Evolutionary conservation across 805 yeast species (phyloP), one percentile per base, ranked within the genome.

Genomic region (Wickerhamomyces rabaulensis): DNA sequence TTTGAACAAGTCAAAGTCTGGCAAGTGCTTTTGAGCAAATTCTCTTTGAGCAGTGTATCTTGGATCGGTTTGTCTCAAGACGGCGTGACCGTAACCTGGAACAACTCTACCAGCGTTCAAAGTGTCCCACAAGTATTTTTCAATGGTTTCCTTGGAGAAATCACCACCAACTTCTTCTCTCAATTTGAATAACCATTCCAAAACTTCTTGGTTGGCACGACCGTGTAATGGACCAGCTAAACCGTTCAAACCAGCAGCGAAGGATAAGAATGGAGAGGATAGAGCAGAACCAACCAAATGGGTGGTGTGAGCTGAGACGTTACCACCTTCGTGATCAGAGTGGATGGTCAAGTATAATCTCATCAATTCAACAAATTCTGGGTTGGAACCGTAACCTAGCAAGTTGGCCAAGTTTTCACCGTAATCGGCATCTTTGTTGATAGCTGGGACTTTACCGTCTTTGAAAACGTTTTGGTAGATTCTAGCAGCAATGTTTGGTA

Each of bases 41-140:
- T 83, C 87, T 69, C 90, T 81, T 73, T 83, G 91, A 60, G 94
- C 94, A 39, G 77, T 80, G 78, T 83, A 86, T 68, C 95, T 81
- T 65, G 95, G 95, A 69, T 86, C 95, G 22, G 95, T 83, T 80
- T 85, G 82, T 75, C 94, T 83, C 63, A 86, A 76, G 45, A 86
- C 94, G 47, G 92, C 94, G 67, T 86, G 94, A 61, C 94, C 94
- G 67, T 86, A 86, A 65, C 94, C 94, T 65, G 94, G 94, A 55
- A 86, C 83, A 61, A 86, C 94, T 67, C 94, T 82, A 63, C 92
- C 91, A 48, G 86, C 69, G 66, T 85, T 85, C 59, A 86, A 74
- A 44, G 88, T 82, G 45, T 80, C 82, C 91, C 92, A 84, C 54
- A 86, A 69, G 74, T 82, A 84, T 66, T 80, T 79, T 70, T 80